Evolutionary conservation across 106 monocot genomes (phyloP), one percentile per base, ranked within the genome.

Genomic region (Dioscorea alata): DNA sequence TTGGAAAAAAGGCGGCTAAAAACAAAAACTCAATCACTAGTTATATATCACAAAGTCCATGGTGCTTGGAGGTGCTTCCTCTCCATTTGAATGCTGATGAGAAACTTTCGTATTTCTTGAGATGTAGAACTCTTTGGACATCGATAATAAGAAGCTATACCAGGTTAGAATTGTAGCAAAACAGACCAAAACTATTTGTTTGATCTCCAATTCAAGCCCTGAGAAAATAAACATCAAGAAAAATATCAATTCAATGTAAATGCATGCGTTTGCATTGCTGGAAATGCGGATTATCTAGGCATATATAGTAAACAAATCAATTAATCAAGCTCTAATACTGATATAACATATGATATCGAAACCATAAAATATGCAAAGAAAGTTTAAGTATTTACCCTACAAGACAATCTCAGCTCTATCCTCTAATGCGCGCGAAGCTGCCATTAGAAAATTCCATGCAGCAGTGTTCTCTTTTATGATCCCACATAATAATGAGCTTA

Each of bases 401-500:
- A 65, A 65, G 59, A 48, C 17, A 73, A 34, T 19, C 31, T 33
- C 33, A 74, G 73, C 1, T 34, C 58, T 50, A 53, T 60, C 60
- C 60, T 75, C 49, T 17, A 48, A 71, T 71, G 59, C 64, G 59
- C 64, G 34, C 25, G 51, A 65, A 56, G 57, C 59, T 42, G 51
- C 51, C 54, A 34, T 13, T 65, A 61, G 76, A 42, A 67, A 35
- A 58, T 51, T 50, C 64, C 32, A 13, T 62, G 65, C 60, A 6
- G 5, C 42, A 10, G 6, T 10, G 42, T 42, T 42, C 42, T 42
- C 42, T 42, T 19, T 4, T 54, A 54, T 10, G 14, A 63, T 33
- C 1, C 4, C 2, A 63, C 18, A 32, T 70, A n/a, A n/a, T n/a
- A n/a, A n/a, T n/a, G n/a, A n/a, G n/a, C 75, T 78, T 84, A 74